Percentiles rank a stretch among this genome's conserved stretches.
Evolutionary conservation across 306 rosid genomes (phyloP).

Genomic region (Lathyrus tuberosus): DNA sequence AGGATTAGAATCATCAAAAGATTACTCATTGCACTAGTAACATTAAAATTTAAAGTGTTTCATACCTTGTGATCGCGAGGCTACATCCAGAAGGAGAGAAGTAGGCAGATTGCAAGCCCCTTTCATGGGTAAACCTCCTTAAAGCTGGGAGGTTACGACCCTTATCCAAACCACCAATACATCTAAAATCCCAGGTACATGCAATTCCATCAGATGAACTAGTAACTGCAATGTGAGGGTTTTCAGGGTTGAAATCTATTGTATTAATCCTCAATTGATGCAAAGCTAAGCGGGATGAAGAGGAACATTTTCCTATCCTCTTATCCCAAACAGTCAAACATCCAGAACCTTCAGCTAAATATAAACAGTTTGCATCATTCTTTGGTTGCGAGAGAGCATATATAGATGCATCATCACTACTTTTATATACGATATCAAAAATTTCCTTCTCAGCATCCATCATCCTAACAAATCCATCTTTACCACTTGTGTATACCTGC

Average conservation of each 20-base stretch:
- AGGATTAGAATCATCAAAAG: conserved; percentile 1
- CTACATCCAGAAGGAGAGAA: conserved; percentile 84
- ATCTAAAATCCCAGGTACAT: conserved; percentile 92
- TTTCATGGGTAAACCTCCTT: conserved; percentile 55
- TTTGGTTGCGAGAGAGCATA: conserved; percentile 60
- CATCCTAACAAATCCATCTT: conserved; percentile 65
- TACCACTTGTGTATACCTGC: conserved; percentile 78
- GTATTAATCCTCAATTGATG: conserved; percentile 68
- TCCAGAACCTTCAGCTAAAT: conserved; percentile 69
- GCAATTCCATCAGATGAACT: conserved; percentile 83
- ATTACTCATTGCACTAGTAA: background rate
- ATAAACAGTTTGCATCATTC: conserved; percentile 62
- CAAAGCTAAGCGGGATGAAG: conserved; percentile 55
- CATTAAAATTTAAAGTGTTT: background rate
- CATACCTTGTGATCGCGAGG: conserved; percentile 80
- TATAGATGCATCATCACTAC: conserved; percentile 45
- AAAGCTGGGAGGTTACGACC: conserved; percentile 49
- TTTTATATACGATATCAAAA: conserved; percentile 61
- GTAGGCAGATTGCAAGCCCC: conserved; percentile 77
- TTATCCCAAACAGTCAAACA: conserved; percentile 67
- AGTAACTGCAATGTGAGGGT: conserved; percentile 67
- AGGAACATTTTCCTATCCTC: conserved; percentile 56
- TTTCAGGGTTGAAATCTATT: conserved; percentile 62
- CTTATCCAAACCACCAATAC: background rate
- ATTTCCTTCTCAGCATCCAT: conserved; percentile 92